Evolutionary conservation across 148 eudicot genomes (phyloP), one percentile per base, ranked within the genome.

Genomic region (Vaccinium macrocarpon): DNA sequence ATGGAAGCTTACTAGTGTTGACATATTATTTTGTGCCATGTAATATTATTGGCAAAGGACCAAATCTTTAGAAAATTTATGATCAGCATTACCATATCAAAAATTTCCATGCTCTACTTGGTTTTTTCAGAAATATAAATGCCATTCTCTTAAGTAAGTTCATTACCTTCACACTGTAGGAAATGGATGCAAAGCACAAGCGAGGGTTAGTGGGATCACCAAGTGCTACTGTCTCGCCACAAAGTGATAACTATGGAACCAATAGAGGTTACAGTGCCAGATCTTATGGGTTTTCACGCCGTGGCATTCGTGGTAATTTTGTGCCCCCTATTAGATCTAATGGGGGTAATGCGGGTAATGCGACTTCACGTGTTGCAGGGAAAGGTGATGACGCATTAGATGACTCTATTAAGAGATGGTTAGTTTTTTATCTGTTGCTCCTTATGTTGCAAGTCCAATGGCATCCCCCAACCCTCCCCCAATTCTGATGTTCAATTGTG

Each of bases 271-370:
- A 88, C 86, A 91, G 93, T 79, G 92, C 89, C 86, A 94, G 87
- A 91, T 89, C 98, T 73, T 97, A 93, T 89, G 96, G 93, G 32
- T 84, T 89, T 77, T 86, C 96, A 84, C 98, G 99, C 18, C 99
- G 99, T 85, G 99, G 99, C 49, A 87, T 95, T 79, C 98, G 99
- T 86, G 97, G 99, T 86, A 96, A 90, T 91, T 97, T 97, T 87
- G 90, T 97, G 32, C 99, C 99, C 68, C 99, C 99, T 8, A 95
- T 97, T 83, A 90, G 89, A 88, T 91, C 98, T 25, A 97, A 87
- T 87, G 95, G 93, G 73, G 90, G 88, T 87, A 93, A 90, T 84
- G 78, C 83, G 52, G 91, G 94, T 79, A 94, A 89, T 87, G 59
- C 90, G 87, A 91, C 94, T 66, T 89, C 96, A 61, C 94, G 94